These are phyloP conservation scores for Lasiodiplodia sp. DNA, from an alignment of 2,329 filamentous ascomycete species.

Conservation along the genomic window DNA sequence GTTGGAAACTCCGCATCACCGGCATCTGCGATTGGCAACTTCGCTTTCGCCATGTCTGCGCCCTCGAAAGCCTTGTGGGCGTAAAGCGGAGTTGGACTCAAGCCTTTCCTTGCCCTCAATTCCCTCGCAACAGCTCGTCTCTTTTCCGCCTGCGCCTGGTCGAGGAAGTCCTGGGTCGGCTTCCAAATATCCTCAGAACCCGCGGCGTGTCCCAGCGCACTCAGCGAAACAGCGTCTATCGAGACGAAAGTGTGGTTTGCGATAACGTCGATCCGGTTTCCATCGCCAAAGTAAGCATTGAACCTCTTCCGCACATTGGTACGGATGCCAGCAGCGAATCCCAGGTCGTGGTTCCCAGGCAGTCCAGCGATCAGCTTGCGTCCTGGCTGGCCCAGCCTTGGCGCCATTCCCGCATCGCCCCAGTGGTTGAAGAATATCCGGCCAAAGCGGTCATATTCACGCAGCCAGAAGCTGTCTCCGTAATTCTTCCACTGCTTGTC, in stretches of 20 bases:
- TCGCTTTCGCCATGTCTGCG: constrained; percentile 46
- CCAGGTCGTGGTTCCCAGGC: constrained; percentile 94
- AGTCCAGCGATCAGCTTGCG: constrained; percentile 83
- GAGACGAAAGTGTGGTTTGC: constrained; percentile 97
- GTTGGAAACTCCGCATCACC: constrained; percentile 76
- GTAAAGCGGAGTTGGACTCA: constrained; percentile 63
- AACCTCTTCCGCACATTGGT: constrained; percentile 82
- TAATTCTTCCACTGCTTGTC: constrained; percentile 78
- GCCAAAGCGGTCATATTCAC: constrained; percentile 86
- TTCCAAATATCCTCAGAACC: constrained; percentile 71
- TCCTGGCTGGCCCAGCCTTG: constrained; percentile 68
- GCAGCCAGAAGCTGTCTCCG: constrained; percentile 82
- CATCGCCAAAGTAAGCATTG: constrained; percentile 84
- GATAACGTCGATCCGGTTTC: constrained; percentile 89
- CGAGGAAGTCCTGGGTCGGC: constrained; percentile 78
- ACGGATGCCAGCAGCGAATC: constrained; percentile 87
- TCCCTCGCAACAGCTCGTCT: constrained; percentile 73
- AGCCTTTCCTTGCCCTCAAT: constrained; percentile 69
- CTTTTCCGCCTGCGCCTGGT: constrained; percentile 70
- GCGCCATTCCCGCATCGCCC: constrained; percentile 63
- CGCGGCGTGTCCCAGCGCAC: constrained; percentile 68
- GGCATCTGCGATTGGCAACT: constrained; percentile 46
- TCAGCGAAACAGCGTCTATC: constrained; percentile 86
- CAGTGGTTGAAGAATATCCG: constrained; percentile 80
- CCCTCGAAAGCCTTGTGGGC: constrained; percentile 67